Conservation (phyloP, 306 rosid genomes). For the Fragaria nilgerrensis region DNA sequence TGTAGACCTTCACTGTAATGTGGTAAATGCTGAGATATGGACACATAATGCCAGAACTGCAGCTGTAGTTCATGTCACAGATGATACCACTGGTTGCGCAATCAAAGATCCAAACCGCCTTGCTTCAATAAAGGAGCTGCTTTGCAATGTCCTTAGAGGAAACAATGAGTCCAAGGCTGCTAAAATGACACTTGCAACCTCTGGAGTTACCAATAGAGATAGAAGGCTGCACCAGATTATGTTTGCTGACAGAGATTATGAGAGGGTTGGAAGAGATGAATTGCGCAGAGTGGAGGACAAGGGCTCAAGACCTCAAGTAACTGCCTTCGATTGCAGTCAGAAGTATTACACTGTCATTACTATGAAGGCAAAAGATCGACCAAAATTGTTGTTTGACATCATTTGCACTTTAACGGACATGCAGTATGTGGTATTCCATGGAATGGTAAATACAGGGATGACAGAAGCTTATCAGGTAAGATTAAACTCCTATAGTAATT, state of each 20-base stretch:
- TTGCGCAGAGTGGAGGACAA: constrained; percentile 35
- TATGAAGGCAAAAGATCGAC: constrained; percentile 83
- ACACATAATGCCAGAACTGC: constrained; percentile 95
- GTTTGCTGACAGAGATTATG: constrained; percentile 95
- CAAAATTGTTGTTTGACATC: constrained; percentile 84
- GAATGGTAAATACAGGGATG: constrained; percentile 66
- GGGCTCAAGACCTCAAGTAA: constrained; percentile 61
- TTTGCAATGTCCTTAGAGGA: constrained; percentile 78
- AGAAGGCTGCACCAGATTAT: constrained; percentile 93
- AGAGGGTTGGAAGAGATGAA: constrained; percentile 52
- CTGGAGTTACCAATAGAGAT: constrained; percentile 73
- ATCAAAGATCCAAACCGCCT: constrained; percentile 67
- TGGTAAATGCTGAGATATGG: constrained; percentile 92
- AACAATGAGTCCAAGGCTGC: constrained; percentile 66
- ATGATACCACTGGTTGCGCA: constrained; percentile 59
- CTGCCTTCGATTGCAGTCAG: constrained; percentile 66
- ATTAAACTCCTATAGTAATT: neutral
- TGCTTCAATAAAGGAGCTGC: constrained; percentile 61
- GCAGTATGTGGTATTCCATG: constrained; percentile 94
- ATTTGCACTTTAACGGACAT: constrained; percentile 93
- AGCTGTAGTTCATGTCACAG: constrained; percentile 88
- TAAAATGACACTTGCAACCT: constrained; percentile 63
- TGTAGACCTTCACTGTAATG: constrained; percentile 78
- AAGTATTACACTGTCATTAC: constrained; percentile 79
- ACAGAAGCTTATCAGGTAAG: constrained; percentile 85